Evolutionary conservation across 345 rosid species (phyloP), one percentile per base, ranked within the genome.

Genomic region (Arabis hirsuta): DNA sequence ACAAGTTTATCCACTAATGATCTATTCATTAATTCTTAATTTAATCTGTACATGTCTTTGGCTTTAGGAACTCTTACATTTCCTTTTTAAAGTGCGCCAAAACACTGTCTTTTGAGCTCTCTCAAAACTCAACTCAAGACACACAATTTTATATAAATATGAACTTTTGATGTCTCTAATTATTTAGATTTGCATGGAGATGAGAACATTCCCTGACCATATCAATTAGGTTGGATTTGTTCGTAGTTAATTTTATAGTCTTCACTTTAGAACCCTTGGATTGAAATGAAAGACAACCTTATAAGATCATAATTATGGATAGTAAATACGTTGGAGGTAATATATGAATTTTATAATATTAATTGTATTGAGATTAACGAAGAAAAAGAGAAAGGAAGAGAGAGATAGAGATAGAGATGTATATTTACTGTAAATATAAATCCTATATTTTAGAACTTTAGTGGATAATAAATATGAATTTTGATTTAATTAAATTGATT

Each of bases 41-140:
- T 13, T 57, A 46, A 20, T 34, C 16, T 1, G 19, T 55, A 7
- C 45, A 44, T 68, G 56, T 24, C 11, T 46, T 65, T 65, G n/a
- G 36, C n/a, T 12, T 47, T 32, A 6, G 45, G 41, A 26, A 10
- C 43, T 67, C 31, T 1, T 22, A 22, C 8, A 55, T 26, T 5
- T 69, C 46, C 9, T 45, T 22, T 31, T 42, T 44, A 46, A 56
- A 36, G 47, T 69, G 31, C 57, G 24, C 47, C 56, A 69, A 46
- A 57, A 11, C 34, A 24, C 26, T 38, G 66, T 4, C 51, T 38
- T 9, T 47, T 26, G 67, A 51, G 34, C 53, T 51, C 68, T 41
- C 45, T 20, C 44, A 61, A 51, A 51, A 52, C 44, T 31, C 43
- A 59, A 59, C 44, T 31, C 43, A 59, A 59, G 55, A 20, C 52